A percentile compares a stretch with the other conserved stretches of the same genome.
Conservation (phyloP, 192 early-diverging fungal species). For the Pilobolus umbonatus region DNA sequence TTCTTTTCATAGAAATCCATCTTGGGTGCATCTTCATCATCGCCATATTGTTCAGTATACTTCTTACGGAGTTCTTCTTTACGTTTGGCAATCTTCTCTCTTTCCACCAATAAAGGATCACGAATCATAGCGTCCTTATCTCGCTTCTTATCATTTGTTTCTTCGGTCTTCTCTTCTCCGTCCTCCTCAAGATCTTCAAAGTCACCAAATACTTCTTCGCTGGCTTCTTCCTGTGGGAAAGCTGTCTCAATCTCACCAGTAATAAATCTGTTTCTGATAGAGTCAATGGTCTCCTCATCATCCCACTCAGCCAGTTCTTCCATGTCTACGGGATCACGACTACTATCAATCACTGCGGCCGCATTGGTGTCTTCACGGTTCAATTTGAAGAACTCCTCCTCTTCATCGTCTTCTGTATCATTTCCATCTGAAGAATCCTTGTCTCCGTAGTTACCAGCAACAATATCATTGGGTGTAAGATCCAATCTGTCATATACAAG, state of each 20-base stretch:
- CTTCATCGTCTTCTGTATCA: conserved; percentile 28
- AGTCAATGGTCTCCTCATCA: conserved; percentile 58
- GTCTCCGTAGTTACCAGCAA: conserved; percentile 34
- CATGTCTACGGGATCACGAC: conserved; percentile 52
- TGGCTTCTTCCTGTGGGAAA: conserved; percentile 33
- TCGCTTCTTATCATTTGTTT: conserved; percentile 22
- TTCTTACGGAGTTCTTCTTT: conserved; percentile 90
- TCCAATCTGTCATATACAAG: conserved; percentile 72
- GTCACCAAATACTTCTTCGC: conserved; percentile 65
- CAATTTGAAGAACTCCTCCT: conserved; percentile 54
- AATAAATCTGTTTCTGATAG: conserved; percentile 72
- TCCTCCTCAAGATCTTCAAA: conserved; percentile 68
- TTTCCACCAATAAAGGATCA: conserved; percentile 51
- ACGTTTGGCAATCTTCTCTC: conserved; percentile 68
- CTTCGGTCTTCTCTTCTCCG: conserved; percentile 41
- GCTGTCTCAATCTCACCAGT: conserved; percentile 48
- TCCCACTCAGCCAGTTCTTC: conserved; percentile 68
- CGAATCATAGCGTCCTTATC: conserved; percentile 31
- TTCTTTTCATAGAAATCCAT: conserved; percentile 82
- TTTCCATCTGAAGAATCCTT: conserved; percentile 17
- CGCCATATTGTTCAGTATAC: conserved; percentile 90
- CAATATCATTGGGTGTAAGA: conserved; percentile 46
- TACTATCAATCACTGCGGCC: conserved; percentile 59
- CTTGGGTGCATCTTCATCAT: conserved; percentile 53
- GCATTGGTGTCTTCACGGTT: conserved; percentile 29